Conservation (phyloP, 768 basidiomycete genomes). For the Boletales sp. region DNA sequence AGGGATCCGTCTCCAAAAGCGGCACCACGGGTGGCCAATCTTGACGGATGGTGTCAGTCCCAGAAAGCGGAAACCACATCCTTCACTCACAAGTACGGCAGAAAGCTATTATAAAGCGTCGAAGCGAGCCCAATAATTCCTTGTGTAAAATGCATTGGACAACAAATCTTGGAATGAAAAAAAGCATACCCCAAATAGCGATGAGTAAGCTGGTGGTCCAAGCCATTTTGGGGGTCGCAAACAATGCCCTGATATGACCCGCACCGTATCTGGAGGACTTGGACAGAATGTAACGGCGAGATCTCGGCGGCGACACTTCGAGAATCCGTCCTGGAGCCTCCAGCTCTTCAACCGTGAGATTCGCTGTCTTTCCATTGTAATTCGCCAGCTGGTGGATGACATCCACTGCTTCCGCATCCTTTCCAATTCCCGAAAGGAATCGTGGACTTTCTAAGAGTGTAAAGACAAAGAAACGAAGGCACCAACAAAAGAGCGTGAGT, state of each 20-base stretch:
- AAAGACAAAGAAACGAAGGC: conserved; percentile 50
- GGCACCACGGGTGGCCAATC: conserved; percentile 60
- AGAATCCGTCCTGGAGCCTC: conserved; percentile 25
- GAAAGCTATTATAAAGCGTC: conserved; percentile 58
- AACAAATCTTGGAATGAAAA: no score
- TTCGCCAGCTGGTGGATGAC: conserved; percentile 47
- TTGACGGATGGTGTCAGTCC: conserved; percentile 19
- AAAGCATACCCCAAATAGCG: conserved; percentile 35
- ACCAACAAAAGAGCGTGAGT: conserved; percentile 51
- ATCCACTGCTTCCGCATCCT: conserved; percentile 48
- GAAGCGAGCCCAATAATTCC: conserved; percentile 73
- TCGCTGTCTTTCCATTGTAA: conserved; percentile 44
- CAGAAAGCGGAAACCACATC: not conserved
- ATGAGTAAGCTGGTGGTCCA: conserved; percentile 64
- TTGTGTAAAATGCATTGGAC: conserved; percentile 21
- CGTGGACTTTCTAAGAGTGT: conserved; percentile 54
- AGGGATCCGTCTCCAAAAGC: conserved; percentile 67
- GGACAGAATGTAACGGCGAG: conserved; percentile 30
- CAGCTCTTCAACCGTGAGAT: conserved; percentile 45
- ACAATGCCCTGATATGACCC: conserved; percentile 55
- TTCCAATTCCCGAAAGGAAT: conserved; percentile 52
- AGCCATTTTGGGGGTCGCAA: conserved; percentile 59
- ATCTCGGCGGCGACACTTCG: conserved; percentile 8
- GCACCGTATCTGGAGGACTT: conserved; percentile 38
- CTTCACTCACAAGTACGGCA: conserved; percentile 47